These are phyloP conservation scores for Claviceps pazoutovae DNA, from an alignment of 2,329 filamentous ascomycete genomes.

Conservation along the genomic window DNA sequence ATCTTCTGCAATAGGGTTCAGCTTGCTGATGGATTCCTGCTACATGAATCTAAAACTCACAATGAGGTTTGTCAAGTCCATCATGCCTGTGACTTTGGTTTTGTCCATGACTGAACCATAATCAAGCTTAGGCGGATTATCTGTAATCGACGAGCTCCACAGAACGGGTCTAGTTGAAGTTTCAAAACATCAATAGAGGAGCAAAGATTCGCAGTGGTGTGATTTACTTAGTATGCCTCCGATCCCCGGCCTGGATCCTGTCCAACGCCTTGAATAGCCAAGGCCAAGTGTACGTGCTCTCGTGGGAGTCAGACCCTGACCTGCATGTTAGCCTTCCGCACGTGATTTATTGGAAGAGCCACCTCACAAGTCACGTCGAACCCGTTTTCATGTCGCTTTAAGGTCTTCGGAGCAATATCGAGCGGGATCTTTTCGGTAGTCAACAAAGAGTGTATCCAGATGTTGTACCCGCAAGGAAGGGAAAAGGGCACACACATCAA, in stretches of 20 bases:
- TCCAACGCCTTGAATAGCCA: slow-evolving; percentile 14
- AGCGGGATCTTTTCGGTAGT: slow-evolving; percentile 16
- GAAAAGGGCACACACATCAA: slow-evolving; percentile 16
- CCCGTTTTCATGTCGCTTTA: slow-evolving; percentile 15
- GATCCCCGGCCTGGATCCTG: slow-evolving; percentile 22
- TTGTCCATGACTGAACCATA: slow-evolving; percentile 46
- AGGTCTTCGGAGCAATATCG: slow-evolving; percentile 16
- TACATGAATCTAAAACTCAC: slow-evolving; percentile 24
- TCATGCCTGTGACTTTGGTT: slow-evolving; percentile 36
- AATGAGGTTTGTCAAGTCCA: slow-evolving; percentile 50
- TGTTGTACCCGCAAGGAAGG: not conserved
- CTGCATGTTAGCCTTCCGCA: not conserved
- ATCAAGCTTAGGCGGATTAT: slow-evolving; percentile 41
- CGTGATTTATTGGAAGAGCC: no score
- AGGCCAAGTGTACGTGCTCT: slow-evolving; percentile 54
- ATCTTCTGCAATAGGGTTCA: slow-evolving; percentile 32
- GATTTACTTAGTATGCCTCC: slow-evolving; percentile 6
- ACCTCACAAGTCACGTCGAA: slow-evolving; percentile 22
- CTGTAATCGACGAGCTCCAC: slow-evolving; percentile 20
- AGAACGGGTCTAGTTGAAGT: slow-evolving; percentile 2
- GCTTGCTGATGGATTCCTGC: not conserved
- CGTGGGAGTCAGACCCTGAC: slow-evolving; percentile 56
- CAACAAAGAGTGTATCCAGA: not conserved
- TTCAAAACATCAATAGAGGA: not conserved
- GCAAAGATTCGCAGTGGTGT: not conserved